Evolutionary conservation across 306 rosid genomes (phyloP).

Genomic region (Prunus campanulata): DNA sequence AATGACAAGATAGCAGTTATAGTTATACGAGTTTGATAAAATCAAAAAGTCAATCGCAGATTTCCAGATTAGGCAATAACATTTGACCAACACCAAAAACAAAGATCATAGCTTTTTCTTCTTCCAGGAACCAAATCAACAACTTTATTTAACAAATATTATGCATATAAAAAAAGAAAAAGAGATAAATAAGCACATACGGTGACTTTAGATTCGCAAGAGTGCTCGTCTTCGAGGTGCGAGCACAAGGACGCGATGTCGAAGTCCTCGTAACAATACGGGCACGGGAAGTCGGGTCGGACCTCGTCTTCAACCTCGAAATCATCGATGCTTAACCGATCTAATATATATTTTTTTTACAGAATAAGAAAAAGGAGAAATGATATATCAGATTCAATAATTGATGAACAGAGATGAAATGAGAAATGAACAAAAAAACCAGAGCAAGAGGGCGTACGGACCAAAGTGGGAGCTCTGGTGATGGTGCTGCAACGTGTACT

Average conservation of each 20-base stretch:
- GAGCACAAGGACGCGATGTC: constrained; percentile 83
- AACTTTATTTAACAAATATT: neutral
- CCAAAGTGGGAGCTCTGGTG: constrained; percentile 77
- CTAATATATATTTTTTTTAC: constrained; percentile 23
- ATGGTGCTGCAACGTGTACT: constrained; percentile 63
- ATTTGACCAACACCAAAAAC: neutral
- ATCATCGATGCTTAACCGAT: constrained; percentile 88
- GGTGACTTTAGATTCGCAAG: constrained; percentile 82
- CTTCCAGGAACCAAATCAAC: neutral
- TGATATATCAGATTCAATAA: constrained; percentile 3
- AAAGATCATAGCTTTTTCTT: constrained; percentile 1
- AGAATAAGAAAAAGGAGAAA: neutral
- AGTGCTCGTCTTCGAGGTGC: constrained; percentile 92
- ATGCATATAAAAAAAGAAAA: neutral
- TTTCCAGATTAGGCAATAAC: constrained; percentile 3
- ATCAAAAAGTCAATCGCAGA: neutral
- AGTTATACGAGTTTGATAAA: neutral
- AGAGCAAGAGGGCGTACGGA: constrained; percentile 12
- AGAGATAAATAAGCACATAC: constrained; percentile 30
- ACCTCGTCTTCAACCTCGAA: constrained; percentile 83
- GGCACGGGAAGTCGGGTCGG: constrained; percentile 85
- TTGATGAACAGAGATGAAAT: neutral
- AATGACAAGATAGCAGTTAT: neutral
- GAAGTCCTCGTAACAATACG: constrained; percentile 88
- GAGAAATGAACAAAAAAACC: neutral